Evolutionary conservation across 1,284 basidiomycete genomes (phyloP), one percentile per base, ranked within the genome.

Genomic region (Heimioporus retisporus): DNA sequence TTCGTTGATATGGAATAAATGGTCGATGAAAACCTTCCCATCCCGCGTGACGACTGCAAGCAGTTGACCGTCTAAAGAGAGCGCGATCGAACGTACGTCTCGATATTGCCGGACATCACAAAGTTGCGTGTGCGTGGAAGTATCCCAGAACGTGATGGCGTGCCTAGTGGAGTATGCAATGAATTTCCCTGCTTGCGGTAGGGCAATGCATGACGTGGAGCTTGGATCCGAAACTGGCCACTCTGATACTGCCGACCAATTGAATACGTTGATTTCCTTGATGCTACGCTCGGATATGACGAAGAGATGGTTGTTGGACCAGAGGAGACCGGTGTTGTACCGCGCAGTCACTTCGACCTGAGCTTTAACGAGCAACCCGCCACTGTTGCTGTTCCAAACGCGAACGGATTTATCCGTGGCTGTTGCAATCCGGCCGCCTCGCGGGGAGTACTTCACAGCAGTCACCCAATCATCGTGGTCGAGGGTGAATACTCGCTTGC

Each of bases 391-490:
- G 16, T 59, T 42, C 42, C 25, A 56, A 54, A 71, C 31, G 15
- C 60, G 61, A 46, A 71, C 59, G 11, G 50, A 59, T 10, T 68
- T 50, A 7, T n/a, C 40, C 11, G 63, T 63, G 14, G 70, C 72
- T 14, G 69, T 70, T 25, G 61, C 68, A 16, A 72, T 54, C 28
- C 44, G 46, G 15, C 63, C 54, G 16, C 64, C 69, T 42, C 35
- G 14, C 10, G 69, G 61, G 4, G 69, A 67, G 11, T 59, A 70
- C 50, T 61, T 70, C 8, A 51, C 57, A 7, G 57, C 51, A 5
- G 18, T 21, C n/a, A 46, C n/a, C 4, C 14, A 8, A n/a, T 13
- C 43, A 1, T 53, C 35, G 23, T 64, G 68, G 19, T 18, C 14
- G 43, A 63, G 60, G 3, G 50, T 58, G 23, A n/a, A 21, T 16